phyloP scores from a whole-genome alignment of 306 rosid genomes.

The Dryas alaskensis region DNA sequence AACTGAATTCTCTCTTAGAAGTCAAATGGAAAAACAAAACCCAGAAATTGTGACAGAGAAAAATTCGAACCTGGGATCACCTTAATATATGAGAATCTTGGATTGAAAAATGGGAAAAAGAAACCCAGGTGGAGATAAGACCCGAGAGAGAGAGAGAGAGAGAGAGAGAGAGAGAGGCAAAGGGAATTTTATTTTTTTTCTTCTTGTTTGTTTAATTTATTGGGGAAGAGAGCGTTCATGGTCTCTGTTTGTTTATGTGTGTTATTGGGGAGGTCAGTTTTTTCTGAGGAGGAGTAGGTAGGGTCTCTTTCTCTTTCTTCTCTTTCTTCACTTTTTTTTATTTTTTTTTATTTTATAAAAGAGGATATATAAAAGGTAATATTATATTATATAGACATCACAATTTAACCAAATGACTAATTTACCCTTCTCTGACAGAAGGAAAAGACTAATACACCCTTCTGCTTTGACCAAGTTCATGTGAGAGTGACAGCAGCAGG shows the following conservation, averaged over 20 bases:
- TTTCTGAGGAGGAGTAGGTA: slow-evolving; percentile 19
- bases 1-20: background rate
- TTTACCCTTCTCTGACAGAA: slow-evolving; percentile 5
- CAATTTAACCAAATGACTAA: slow-evolving; percentile 5
- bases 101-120: background rate
- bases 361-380: background rate
- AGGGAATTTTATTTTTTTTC: background rate
- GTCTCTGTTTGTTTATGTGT: slow-evolving; percentile 2
- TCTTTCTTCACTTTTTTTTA: background rate
- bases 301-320: slow-evolving; percentile 3
- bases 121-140: slow-evolving; percentile 10
- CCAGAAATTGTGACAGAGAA: background rate
- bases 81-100: background rate
- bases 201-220: background rate
- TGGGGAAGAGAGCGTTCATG: slow-evolving; percentile 6
- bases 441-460: slow-evolving; percentile 24
- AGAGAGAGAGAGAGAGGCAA: background rate
- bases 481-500: background rate
- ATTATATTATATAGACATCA: background rate
- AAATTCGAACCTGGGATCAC: slow-evolving; percentile 6
- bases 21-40: slow-evolving; percentile 9
- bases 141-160: background rate
- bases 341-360: background rate
- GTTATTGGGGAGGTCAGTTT: slow-evolving; percentile 26
- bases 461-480: slow-evolving; percentile 14